Percentiles rank a stretch among this genome's conserved stretches.
Conservation (phyloP, 768 basidiomycete genomes). For the Tephrocybe rancida region DNA sequence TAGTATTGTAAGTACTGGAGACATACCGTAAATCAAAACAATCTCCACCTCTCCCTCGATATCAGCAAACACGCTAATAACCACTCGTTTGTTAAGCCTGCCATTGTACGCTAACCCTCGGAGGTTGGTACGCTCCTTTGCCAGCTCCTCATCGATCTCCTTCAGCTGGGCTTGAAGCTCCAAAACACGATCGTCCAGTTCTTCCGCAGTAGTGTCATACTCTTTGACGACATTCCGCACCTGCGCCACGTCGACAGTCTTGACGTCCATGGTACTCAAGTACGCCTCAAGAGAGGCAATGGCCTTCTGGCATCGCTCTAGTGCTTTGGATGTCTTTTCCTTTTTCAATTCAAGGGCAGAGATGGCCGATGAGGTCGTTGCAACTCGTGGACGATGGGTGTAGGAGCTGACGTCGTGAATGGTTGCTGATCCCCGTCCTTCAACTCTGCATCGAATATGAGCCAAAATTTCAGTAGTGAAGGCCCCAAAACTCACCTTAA, state of each 20-base stretch:
- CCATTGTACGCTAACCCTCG: constrained; percentile 18
- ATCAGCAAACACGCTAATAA: constrained; percentile 39
- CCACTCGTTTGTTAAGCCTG: constrained; percentile 29
- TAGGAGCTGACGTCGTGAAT: constrained; percentile 43
- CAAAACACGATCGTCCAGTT: constrained; percentile 32
- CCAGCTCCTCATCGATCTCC: constrained; percentile 23
- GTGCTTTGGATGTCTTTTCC: constrained; percentile 27
- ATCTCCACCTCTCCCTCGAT: constrained; percentile 38
- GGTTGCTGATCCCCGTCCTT: constrained; percentile 46
- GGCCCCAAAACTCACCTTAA: constrained; percentile 32
- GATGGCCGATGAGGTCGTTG: constrained; percentile 28
- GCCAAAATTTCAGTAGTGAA: background rate
- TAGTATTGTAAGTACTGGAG: background rate
- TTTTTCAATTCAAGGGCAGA: constrained; percentile 25
- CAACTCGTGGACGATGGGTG: constrained; percentile 15
- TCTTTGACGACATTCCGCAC: constrained; percentile 29
- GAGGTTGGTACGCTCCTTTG: constrained; percentile 23
- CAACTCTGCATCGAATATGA: constrained; percentile 32
- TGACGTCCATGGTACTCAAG: constrained; percentile 33
- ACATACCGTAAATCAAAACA: constrained; percentile 39
- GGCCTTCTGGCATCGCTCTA: constrained; percentile 30
- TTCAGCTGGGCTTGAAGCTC: constrained; percentile 30
- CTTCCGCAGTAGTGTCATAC: constrained; percentile 34
- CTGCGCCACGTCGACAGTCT: constrained; percentile 30
- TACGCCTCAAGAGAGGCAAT: constrained; percentile 34